A percentile compares a stretch with the other conserved stretches of the same genome.
These are phyloP conservation scores for Aspergillus diversus DNA, from an alignment of 495 filamentous ascomycete species.

Conservation along the genomic window DNA sequence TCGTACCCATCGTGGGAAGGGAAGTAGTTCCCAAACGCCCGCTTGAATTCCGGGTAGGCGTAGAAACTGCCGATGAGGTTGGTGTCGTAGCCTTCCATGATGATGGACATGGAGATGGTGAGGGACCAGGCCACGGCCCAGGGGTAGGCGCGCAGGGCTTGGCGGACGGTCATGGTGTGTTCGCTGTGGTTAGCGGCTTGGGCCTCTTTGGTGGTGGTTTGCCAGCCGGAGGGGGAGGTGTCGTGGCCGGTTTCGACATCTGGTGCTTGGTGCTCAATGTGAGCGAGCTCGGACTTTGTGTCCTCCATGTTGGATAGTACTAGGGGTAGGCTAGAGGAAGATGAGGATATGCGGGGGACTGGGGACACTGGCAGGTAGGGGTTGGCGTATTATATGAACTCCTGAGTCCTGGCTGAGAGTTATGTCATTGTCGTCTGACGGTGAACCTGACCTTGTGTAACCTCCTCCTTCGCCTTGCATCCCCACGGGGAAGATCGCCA, in stretches of 20 bases:
- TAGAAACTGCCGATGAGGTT: conserved; percentile 43
- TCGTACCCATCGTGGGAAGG: conserved; percentile 46
- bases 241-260: conserved; percentile 3
- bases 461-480: too few relatives aligned
- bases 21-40: conserved; percentile 59
- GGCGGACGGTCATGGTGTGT: conserved; percentile 26
- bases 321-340: not conserved
- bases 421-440: too few relatives aligned
- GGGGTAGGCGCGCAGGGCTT: conserved; percentile 36
- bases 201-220: conserved; percentile 22
- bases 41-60: conserved; percentile 52
- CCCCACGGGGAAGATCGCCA: too few relatives aligned
- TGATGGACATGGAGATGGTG: conserved; percentile 45
- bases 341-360: too few relatives aligned
- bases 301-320: not conserved
- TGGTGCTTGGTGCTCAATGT: not conserved
- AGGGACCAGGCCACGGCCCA: conserved; percentile 52
- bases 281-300: not conserved
- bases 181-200: conserved; percentile 25
- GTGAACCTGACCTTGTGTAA: too few relatives aligned
- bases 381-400: too few relatives aligned
- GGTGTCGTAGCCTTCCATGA: conserved; percentile 56
- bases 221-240: not conserved
- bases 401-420: too few relatives aligned
- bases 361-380: too few relatives aligned